Evolutionary conservation across 192 early-diverging fungal genomes (phyloP).

Genomic region (Entomortierella beljakovae): DNA sequence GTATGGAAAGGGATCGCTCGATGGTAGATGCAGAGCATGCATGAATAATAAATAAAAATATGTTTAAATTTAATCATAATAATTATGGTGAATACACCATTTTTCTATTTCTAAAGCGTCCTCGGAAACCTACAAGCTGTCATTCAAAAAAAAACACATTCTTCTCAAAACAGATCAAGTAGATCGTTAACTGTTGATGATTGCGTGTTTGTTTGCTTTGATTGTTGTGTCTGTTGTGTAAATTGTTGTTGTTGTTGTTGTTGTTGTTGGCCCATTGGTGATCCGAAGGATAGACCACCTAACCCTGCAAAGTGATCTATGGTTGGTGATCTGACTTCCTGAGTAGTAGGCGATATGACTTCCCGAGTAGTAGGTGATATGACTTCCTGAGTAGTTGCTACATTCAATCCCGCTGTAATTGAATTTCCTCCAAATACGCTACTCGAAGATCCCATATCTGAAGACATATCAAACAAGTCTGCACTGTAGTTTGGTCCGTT

Average conservation of each 20-base stretch:
- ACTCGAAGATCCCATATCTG: conserved; percentile 29
- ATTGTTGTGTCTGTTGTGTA: conserved; percentile 38
- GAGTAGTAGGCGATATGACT: too few species aligned
- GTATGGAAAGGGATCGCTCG: too few species aligned
- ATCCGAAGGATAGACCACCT: conserved; percentile 29
- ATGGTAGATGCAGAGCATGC: too few species aligned
- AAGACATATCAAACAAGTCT: conserved; percentile 57
- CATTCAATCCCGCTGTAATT: conserved; percentile 16
- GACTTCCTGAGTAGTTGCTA: neutral
- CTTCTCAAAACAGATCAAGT: conserved; percentile 40
- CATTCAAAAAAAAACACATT: too few species aligned
- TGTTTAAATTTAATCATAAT: too few species aligned
- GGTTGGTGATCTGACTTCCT: conserved; percentile 5
- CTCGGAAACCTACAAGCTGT: too few species aligned
- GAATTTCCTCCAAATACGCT: conserved; percentile 28
- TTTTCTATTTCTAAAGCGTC: too few species aligned
- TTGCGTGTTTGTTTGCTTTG: conserved; percentile 26
- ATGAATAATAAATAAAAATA: too few species aligned
- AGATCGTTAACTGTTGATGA: conserved; percentile 39
- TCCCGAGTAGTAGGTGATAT: conserved; percentile 19
- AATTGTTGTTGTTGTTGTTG: conserved; percentile 29
- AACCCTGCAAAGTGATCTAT: conserved; percentile 38
- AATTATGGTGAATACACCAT: too few species aligned
- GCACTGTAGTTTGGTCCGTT: conserved; percentile 41
- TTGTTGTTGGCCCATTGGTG: conserved; percentile 4